Evolutionary conservation across 2,329 filamentous ascomycete species (phyloP).

Genomic region (Daldinia sp.): DNA sequence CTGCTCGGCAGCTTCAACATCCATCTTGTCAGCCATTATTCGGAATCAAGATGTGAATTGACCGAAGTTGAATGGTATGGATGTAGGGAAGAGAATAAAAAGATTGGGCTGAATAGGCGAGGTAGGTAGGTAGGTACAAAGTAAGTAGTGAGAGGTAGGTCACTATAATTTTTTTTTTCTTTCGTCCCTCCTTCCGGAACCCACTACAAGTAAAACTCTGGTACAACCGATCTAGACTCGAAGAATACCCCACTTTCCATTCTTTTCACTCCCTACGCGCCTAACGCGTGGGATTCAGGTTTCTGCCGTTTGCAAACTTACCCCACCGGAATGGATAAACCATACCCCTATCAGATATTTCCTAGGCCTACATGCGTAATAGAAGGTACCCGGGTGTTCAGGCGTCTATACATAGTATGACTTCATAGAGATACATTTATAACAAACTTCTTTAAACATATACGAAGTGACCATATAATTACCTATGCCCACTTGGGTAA

Average conservation of each 20-base stretch:
- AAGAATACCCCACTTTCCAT: not conserved
- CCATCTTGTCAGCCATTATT: slow-evolving; percentile 62
- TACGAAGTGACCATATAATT: no score
- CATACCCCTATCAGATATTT: slow-evolving; percentile 25
- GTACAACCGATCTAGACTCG: slow-evolving; percentile 34
- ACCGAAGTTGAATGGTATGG: slow-evolving; percentile 21
- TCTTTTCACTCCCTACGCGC: slow-evolving; percentile 2
- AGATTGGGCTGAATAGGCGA: slow-evolving; percentile 29
- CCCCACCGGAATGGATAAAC: slow-evolving; percentile 39
- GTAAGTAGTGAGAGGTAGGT: not conserved
- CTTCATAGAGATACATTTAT: no score
- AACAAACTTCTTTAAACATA: no score
- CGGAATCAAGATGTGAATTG: slow-evolving; percentile 13
- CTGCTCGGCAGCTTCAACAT: slow-evolving; percentile 70
- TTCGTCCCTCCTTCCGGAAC: slow-evolving; percentile 24
- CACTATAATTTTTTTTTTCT: slow-evolving; percentile 29
- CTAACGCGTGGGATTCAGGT: not conserved
- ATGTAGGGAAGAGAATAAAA: slow-evolving; percentile 22
- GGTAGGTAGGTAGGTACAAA: not conserved
- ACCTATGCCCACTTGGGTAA: no score
- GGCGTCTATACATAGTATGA: no score
- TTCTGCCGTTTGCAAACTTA: not conserved
- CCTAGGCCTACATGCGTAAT: no score
- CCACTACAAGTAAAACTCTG: slow-evolving; percentile 18
- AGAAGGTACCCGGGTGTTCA: no score